Evolutionary conservation across 179 eudicot genomes (phyloP).

Genomic region (Spinacia oleracea): DNA sequence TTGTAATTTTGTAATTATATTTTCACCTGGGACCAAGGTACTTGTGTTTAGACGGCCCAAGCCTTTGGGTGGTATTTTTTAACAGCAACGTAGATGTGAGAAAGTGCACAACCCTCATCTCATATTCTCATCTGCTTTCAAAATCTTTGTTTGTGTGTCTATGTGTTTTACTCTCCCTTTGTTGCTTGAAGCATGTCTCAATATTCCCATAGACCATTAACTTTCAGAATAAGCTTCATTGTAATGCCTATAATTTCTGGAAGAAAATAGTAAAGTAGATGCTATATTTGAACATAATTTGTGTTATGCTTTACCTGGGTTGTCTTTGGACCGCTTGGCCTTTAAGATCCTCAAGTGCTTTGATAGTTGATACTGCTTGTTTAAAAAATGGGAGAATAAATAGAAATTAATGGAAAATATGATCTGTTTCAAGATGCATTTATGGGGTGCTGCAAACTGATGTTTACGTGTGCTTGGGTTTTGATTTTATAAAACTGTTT

Average conservation of each 20-base stretch:
- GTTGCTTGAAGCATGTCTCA: neutral
- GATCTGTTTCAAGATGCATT: neutral
- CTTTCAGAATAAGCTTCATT: slow-evolving; percentile 15
- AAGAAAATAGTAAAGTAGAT: neutral
- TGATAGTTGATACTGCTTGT: neutral
- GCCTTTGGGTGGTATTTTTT: neutral
- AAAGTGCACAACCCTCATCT: slow-evolving; percentile 11
- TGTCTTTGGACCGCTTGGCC: neutral
- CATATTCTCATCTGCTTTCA: slow-evolving; percentile 12
- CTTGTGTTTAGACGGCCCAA: neutral
- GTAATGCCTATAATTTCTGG: neutral
- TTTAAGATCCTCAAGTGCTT: neutral
- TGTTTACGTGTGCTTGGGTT: neutral
- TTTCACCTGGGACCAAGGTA: no score
- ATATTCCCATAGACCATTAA: neutral
- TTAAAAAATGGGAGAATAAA: neutral
- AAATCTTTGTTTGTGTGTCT: neutral
- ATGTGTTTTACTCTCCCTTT: neutral
- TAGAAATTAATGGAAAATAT: neutral
- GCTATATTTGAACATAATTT: neutral
- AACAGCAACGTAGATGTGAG: slow-evolving; percentile 3
- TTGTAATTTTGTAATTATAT: no score
- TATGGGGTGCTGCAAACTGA: neutral
- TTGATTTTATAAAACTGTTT: neutral
- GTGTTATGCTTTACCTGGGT: neutral